Evolutionary conservation across 108 stramenopile species (phyloP), one percentile per base, ranked within the genome.

Genomic region (Epithemia pelagica): DNA sequence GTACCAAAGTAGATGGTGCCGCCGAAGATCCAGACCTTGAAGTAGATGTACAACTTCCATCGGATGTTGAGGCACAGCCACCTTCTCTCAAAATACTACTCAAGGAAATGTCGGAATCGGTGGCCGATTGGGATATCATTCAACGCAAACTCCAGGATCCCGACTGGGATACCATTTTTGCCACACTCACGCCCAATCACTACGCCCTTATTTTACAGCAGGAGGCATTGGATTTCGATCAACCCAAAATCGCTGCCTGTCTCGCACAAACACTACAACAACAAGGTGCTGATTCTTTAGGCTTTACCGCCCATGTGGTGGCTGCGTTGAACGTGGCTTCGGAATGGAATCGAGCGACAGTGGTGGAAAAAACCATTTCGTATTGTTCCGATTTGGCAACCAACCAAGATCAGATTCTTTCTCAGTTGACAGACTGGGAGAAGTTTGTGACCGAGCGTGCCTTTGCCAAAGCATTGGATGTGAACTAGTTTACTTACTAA

Each of bases 381-480:
- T 57, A 64, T 19, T 74, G 73, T 46, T 54, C 29, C 24, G 73
- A 74, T 30, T 31, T 69, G 10, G 24, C 61, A 30, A 23, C 19
- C 25, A 64, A 55, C 29, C 31, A 24, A 15, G 54, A 24, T 1
- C 52, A 28, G 29, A 69, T 74, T 21, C 24, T 52, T 29, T 54
- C 30, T n/a, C 52, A 74, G 8, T 37, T 74, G 64, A 69, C 58
- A 8, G 73, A 69, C 54, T 74, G 73, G 73, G 73, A 74, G 24
- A 56, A 56, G 28, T 53, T 52, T 1, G 65, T 66, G 3, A 27
- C 54, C 31, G 61, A 51, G 24, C 57, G 57, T 20, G 57, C 27
- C 57, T 28, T 58, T 46, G 15, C 37, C 37, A 46, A 46, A 10
- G 37, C 37, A 5, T 46, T 46, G 37, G n/a, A n/a, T n/a, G n/a